Conservation (phyloP, 2,329 filamentous ascomycete species). For the Rhynchosporium secalis region DNA sequence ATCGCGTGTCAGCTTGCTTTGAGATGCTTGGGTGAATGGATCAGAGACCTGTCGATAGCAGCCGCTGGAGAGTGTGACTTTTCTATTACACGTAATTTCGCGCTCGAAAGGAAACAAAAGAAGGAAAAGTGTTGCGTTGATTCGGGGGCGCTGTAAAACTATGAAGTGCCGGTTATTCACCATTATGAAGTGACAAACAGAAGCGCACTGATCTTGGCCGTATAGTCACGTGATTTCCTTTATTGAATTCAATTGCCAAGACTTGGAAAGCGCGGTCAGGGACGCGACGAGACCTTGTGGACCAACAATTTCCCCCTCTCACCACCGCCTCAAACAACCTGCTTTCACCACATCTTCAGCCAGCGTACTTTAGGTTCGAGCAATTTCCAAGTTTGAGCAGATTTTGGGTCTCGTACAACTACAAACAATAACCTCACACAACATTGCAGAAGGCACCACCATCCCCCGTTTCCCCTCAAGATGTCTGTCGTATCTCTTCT, state of each 20-base stretch:
- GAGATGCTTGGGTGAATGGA: background rate
- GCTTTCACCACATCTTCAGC: slow-evolving; percentile 6
- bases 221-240: slow-evolving; percentile 1
- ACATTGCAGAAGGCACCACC: background rate
- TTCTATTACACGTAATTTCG: background rate
- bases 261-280: slow-evolving; percentile 12
- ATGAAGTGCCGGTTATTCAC: background rate
- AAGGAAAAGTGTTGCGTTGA: background rate
- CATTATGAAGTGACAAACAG: too few relatives aligned
- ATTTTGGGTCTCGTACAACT: slow-evolving; percentile 4
- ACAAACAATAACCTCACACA: slow-evolving; percentile 1
- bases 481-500: slow-evolving; percentile 98
- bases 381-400: background rate
- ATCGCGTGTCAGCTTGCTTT: slow-evolving; percentile 14
- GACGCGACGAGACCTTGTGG: slow-evolving; percentile 8
- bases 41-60: background rate
- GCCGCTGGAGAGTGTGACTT: background rate
- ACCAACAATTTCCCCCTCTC: slow-evolving; percentile 11
- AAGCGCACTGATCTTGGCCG: too few relatives aligned
- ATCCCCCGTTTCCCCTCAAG: slow-evolving; percentile 39
- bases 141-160: too few relatives aligned
- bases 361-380: background rate
- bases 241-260: slow-evolving; percentile 8
- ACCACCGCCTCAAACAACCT: slow-evolving; percentile 8
- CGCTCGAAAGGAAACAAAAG: background rate